Evolutionary conservation across 176 grass and related monocot genomes (phyloP).

Genomic region (Carex myosuroides): DNA sequence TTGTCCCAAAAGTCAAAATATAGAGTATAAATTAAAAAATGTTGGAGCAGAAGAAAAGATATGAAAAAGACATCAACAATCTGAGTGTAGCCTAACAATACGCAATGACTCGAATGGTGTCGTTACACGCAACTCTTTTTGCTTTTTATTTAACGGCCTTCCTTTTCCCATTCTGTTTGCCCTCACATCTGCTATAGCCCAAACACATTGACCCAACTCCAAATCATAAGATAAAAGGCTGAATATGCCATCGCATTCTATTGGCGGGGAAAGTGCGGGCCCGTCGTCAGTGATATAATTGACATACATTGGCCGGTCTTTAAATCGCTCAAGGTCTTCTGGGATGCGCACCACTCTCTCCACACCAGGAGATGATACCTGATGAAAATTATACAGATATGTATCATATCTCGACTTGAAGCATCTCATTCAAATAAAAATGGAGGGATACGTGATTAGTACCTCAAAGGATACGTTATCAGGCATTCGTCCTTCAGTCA

Average conservation of each 20-base stretch:
- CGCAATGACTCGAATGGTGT: slow-evolving; percentile 54
- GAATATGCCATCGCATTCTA: slow-evolving; percentile 63
- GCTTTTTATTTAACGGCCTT: slow-evolving; percentile 82
- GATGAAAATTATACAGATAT: slow-evolving; percentile 10
- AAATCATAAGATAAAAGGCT: slow-evolving; percentile 70
- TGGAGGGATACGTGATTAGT: slow-evolving; percentile 10
- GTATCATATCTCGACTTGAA: slow-evolving; percentile 7
- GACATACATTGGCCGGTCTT: slow-evolving; percentile 75
- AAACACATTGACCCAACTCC: slow-evolving; percentile 61
- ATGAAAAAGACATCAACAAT: slow-evolving; percentile 38
- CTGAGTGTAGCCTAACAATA: slow-evolving; percentile 70
- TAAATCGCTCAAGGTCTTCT: slow-evolving; percentile 86
- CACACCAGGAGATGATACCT: slow-evolving; percentile 88
- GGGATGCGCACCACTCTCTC: slow-evolving; percentile 72
- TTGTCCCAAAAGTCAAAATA: background rate
- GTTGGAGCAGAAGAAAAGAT: background rate
- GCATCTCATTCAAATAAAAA: background rate
- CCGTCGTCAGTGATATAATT: slow-evolving; percentile 39
- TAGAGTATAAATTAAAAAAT: no score
- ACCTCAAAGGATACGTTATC: slow-evolving; percentile 82
- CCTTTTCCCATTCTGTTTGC: slow-evolving; percentile 79
- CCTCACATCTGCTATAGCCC: slow-evolving; percentile 93
- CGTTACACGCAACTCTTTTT: slow-evolving; percentile 72
- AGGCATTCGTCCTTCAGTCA: slow-evolving; percentile 51
- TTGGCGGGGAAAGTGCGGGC: background rate